Percentiles rank a stretch among this genome's conserved stretches.
Evolutionary conservation across 2,329 filamentous ascomycete species (phyloP).

Genomic region (Aspergillus awamori): DNA sequence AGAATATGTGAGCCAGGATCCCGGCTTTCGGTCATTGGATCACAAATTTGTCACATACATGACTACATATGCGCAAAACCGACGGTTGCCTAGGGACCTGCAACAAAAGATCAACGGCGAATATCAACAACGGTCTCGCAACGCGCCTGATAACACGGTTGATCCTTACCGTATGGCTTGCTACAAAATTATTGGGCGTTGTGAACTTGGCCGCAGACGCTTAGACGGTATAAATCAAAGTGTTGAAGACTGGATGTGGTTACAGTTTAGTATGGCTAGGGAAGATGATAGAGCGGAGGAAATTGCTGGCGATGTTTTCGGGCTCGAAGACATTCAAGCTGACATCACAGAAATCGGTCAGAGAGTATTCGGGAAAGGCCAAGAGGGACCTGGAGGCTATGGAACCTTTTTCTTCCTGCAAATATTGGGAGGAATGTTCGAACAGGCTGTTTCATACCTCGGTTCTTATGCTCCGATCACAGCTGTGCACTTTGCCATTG

Average conservation of each 20-base stretch:
- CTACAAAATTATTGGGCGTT: slow-evolving; percentile 93
- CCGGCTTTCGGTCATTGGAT: slow-evolving; percentile 86
- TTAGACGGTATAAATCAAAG: slow-evolving; percentile 61
- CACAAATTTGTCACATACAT: slow-evolving; percentile 88
- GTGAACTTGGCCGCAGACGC: slow-evolving; percentile 60
- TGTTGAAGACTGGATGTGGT: slow-evolving; percentile 69
- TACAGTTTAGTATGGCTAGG: slow-evolving; percentile 65
- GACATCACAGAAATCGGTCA: slow-evolving; percentile 87
- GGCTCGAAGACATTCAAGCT: slow-evolving; percentile 69
- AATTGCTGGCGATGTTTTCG: slow-evolving; percentile 64
- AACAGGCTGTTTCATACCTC: slow-evolving; percentile 87
- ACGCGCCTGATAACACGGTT: slow-evolving; percentile 81
- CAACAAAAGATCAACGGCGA: slow-evolving; percentile 88
- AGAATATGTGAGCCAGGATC: slow-evolving; percentile 78
- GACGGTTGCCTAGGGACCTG: slow-evolving; percentile 74
- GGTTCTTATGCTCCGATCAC: slow-evolving; percentile 91
- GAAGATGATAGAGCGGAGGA: slow-evolving; percentile 65
- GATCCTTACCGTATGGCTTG: slow-evolving; percentile 97
- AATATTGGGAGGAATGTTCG: slow-evolving; percentile 87
- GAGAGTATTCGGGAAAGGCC: slow-evolving; percentile 83
- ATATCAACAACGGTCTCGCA: slow-evolving; percentile 80
- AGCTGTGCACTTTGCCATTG: slow-evolving; percentile 91
- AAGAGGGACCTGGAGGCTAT: slow-evolving; percentile 76
- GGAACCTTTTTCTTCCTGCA: slow-evolving; percentile 94
- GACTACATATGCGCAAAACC: slow-evolving; percentile 78